phyloP scores from a whole-genome alignment of 2,329 filamentous ascomycete genomes.

The Penicillium griseofulvum region DNA sequence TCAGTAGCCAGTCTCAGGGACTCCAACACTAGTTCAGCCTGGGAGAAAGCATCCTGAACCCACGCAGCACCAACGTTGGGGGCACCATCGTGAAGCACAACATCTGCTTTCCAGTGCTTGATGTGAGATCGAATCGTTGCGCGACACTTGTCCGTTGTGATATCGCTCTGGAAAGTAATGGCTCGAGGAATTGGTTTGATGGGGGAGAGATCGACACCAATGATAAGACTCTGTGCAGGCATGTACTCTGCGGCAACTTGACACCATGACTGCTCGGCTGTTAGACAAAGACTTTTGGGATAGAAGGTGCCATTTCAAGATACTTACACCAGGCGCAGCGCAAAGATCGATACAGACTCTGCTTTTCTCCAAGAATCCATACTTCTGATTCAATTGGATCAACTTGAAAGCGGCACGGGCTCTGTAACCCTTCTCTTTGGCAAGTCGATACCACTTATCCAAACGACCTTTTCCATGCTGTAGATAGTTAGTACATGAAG shows the following conservation, averaged over 20 bases:
- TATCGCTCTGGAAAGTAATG: constrained; percentile 96
- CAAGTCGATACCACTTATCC: constrained; percentile 98
- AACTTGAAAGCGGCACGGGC: constrained; percentile 96
- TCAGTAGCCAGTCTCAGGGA: constrained; percentile 92
- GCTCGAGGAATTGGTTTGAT: constrained; percentile 94
- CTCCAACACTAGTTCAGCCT: constrained; percentile 87
- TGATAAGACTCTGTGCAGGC: constrained; percentile 83
- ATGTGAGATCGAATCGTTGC: constrained; percentile 84
- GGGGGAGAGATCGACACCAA: constrained; percentile 89
- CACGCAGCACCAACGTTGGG: constrained; percentile 97
- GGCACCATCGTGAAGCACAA: constrained; percentile 92
- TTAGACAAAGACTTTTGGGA: constrained; percentile 18
- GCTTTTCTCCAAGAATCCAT: constrained; percentile 95
- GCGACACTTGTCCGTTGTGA: constrained; percentile 94
- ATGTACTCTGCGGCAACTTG: constrained; percentile 95
- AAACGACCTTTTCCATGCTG: constrained; percentile 93
- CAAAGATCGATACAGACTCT: constrained; percentile 96
- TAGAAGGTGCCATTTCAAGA: background rate
- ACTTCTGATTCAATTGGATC: constrained; percentile 98
- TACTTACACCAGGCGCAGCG: constrained; percentile 81
- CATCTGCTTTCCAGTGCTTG: constrained; percentile 95
- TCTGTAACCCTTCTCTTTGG: constrained; percentile 96
- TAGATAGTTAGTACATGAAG: constrained; percentile 29
- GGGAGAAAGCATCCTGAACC: constrained; percentile 97
- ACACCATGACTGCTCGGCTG: constrained; percentile 70